A percentile compares a stretch with the other conserved stretches of the same genome.
These are phyloP conservation scores for Saksenaea vasiformis DNA, from an alignment of 371 early-diverging fungal species.

Conservation along the genomic window DNA sequence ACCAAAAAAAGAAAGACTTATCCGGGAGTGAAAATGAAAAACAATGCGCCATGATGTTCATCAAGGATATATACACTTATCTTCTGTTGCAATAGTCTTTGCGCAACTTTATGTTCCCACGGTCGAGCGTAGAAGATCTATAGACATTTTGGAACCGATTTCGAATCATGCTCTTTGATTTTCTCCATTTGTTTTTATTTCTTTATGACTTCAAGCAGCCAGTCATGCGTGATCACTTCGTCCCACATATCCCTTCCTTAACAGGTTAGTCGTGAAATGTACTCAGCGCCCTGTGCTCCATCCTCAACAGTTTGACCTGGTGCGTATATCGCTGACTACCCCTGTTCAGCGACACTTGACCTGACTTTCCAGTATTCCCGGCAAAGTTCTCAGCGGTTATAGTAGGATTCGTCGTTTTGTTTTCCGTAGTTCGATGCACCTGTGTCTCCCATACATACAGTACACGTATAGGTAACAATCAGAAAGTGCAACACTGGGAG, in stretches of 20 bases:
- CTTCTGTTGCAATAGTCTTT: not conserved
- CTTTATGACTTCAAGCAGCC: not conserved
- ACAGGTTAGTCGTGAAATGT: not conserved
- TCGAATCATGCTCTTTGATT: not conserved
- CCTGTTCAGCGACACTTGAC: too few relatives aligned
- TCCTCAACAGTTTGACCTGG: too few relatives aligned
- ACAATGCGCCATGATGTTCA: conserved; percentile 3
- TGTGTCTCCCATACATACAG: too few relatives aligned
- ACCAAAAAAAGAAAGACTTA: conserved; percentile 2
- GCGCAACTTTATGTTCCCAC: not conserved
- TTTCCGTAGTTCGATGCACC: too few relatives aligned
- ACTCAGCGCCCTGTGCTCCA: not conserved
- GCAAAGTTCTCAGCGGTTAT: too few relatives aligned
- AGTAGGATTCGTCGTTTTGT: too few relatives aligned
- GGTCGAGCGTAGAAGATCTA: too few relatives aligned
- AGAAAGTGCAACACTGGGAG: too few relatives aligned
- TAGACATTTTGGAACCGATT: not conserved
- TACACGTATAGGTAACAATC: too few relatives aligned
- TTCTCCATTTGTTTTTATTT: not conserved
- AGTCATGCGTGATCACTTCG: not conserved
- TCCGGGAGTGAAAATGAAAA: not conserved
- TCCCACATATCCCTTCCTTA: not conserved
- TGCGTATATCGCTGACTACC: too few relatives aligned
- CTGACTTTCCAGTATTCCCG: too few relatives aligned
- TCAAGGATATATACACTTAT: not conserved